These are phyloP conservation scores for Brasilioporus rufonigricans DNA, from an alignment of 768 basidiomycete genomes.

Conservation along the genomic window DNA sequence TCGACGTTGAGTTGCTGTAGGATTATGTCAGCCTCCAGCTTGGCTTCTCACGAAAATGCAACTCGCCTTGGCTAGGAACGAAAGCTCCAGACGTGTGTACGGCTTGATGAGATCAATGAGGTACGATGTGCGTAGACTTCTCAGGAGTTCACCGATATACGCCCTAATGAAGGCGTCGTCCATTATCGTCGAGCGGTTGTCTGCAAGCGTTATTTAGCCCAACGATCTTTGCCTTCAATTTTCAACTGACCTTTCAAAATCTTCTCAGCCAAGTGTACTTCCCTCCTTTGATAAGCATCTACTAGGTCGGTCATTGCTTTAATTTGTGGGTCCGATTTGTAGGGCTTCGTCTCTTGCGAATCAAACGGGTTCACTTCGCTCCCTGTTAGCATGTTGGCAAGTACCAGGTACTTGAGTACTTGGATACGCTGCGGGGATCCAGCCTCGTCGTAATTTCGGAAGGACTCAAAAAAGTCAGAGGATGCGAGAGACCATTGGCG, in stretches of 20 bases:
- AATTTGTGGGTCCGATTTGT: constrained; percentile 92
- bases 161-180: constrained; percentile 90
- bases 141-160: constrained; percentile 96
- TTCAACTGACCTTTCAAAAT: constrained; percentile 72
- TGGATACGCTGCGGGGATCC: constrained; percentile 96
- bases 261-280: constrained; percentile 97
- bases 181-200: constrained; percentile 94
- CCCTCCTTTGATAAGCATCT: constrained; percentile 92
- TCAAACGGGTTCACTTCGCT: constrained; percentile 99
- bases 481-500: constrained; percentile 98
- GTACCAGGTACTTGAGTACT: constrained; percentile 96
- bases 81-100: constrained; percentile 90
- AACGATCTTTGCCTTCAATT: not conserved
- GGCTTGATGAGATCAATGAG: constrained; percentile 98
- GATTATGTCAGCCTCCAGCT: not conserved
- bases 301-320: constrained; percentile 98
- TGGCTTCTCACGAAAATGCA: not conserved
- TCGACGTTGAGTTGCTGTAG: constrained; percentile 93
- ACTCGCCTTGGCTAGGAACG: constrained; percentile 86
- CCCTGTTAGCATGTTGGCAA: constrained; percentile 97
- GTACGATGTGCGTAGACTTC: constrained; percentile 92
- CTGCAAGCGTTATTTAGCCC: constrained; percentile 38
- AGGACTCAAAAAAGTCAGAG: constrained; percentile 98
- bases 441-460: constrained; percentile 97
- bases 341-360: constrained; percentile 99